These are phyloP conservation scores for Shiraia sp. DNA, from an alignment of 2,329 filamentous ascomycete species.

Conservation along the genomic window DNA sequence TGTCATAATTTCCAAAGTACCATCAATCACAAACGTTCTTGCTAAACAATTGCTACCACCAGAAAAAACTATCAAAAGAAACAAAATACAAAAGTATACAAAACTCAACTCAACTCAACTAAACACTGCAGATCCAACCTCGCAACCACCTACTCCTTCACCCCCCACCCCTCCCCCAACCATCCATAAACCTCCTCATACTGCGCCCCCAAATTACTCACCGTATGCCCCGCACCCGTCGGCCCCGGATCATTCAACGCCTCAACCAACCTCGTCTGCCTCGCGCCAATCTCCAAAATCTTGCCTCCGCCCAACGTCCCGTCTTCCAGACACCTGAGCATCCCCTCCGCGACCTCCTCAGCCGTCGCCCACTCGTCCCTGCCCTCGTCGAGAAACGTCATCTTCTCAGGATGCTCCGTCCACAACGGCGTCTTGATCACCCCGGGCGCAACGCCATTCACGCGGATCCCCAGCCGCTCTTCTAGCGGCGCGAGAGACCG, in stretches of 20 bases:
- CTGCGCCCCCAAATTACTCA: constrained; percentile 47
- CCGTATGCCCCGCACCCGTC: constrained; percentile 51
- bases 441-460: constrained; percentile 64
- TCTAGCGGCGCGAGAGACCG: constrained; percentile 57
- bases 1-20: too few species aligned
- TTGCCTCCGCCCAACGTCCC: constrained; percentile 50
- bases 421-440: constrained; percentile 65
- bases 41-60: too few species aligned
- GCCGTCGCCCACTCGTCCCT: constrained; percentile 62
- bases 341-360: constrained; percentile 63
- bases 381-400: constrained; percentile 53
- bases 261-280: constrained; percentile 55
- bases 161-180: constrained; percentile 56
- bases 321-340: constrained; percentile 60
- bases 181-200: constrained; percentile 56
- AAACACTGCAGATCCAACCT: too few species aligned
- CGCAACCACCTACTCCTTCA: constrained; percentile 10
- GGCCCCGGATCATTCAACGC: constrained; percentile 60
- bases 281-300: constrained; percentile 60
- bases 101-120: too few species aligned
- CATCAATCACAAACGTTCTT: too few species aligned
- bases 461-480: constrained; percentile 54
- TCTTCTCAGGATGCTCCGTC: constrained; percentile 65
- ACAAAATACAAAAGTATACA: too few species aligned
- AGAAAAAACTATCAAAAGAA: too few species aligned